phyloP scores from a whole-genome alignment of 148 eudicot genomes.

The Talinum fruticosum region DNA sequence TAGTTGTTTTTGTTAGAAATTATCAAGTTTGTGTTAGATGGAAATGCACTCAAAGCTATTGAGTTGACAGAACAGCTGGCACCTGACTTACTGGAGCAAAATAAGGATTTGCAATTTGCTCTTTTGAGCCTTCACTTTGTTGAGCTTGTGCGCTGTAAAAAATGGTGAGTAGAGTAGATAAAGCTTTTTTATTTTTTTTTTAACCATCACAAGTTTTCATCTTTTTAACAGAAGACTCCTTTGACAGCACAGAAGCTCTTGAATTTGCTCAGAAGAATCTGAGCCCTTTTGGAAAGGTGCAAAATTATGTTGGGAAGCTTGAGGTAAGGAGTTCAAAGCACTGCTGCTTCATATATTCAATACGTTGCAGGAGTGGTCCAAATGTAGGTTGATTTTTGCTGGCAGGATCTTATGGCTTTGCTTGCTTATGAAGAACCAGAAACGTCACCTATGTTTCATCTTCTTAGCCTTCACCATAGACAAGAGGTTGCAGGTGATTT shows the following conservation, averaged over 20 bases:
- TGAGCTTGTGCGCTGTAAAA: conserved; percentile 69
- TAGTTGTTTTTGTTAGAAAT: conserved; percentile 49
- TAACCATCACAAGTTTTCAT: background rate
- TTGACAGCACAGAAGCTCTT: conserved; percentile 84
- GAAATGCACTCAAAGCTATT: conserved; percentile 74
- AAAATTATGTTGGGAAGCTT: conserved; percentile 62
- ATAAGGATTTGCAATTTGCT: conserved; percentile 78
- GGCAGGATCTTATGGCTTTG: conserved; percentile 85
- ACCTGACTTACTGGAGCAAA: conserved; percentile 64
- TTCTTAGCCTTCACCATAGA: conserved; percentile 60
- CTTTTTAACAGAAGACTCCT: conserved; percentile 27
- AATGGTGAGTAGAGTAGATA: conserved; percentile 48
- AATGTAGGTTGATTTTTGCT: background rate
- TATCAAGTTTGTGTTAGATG: conserved; percentile 54
- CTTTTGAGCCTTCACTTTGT: conserved; percentile 86
- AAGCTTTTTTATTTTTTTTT: background rate
- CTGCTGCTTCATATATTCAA: background rate
- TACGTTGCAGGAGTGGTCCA: background rate
- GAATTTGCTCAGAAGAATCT: conserved; percentile 78
- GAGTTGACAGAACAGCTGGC: conserved; percentile 77
- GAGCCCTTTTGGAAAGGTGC: conserved; percentile 66
- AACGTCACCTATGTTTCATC: conserved; percentile 87
- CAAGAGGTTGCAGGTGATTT: conserved; percentile 71
- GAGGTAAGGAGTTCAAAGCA: conserved; percentile 50
- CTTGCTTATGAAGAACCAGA: conserved; percentile 94